Evolutionary conservation across 352 stramenopile species (phyloP).

Genomic region (Thraustochytrium sp.): DNA sequence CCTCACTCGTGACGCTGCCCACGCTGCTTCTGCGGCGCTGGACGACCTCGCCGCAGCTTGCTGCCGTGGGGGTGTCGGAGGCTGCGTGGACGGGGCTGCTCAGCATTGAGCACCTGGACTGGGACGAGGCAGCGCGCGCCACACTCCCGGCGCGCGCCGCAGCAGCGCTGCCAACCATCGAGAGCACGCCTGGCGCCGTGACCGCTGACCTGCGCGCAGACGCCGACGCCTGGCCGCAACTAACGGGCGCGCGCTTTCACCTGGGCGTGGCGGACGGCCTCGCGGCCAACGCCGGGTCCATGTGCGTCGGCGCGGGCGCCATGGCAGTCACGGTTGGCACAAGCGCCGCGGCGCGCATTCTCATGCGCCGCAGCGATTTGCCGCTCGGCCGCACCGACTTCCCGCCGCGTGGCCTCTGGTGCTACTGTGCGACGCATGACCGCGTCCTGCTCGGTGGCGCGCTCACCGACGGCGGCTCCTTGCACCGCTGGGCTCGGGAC

Average conservation of each 20-base stretch:
- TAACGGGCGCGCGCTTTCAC: conserved; percentile 66
- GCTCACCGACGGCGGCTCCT: conserved; percentile 91
- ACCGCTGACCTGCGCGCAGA: conserved; percentile 2
- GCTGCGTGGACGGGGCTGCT: conserved; percentile 88
- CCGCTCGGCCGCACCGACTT: conserved; percentile 58
- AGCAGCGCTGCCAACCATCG: conserved; percentile 63
- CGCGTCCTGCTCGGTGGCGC: conserved; percentile 82
- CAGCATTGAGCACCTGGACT: conserved; percentile 73
- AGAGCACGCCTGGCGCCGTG: conserved; percentile 5
- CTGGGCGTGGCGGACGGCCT: conserved; percentile 83
- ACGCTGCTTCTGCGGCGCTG: conserved; percentile 77
- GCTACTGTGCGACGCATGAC: conserved; percentile 77
- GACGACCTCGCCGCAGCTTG: conserved; percentile 52
- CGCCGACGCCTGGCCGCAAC: conserved; percentile 66
- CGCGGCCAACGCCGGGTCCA: conserved; percentile 87
- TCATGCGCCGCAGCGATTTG: conserved; percentile 60
- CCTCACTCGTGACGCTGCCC: conserved; percentile 79
- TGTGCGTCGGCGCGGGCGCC: conserved; percentile 70
- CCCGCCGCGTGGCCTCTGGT: conserved; percentile 78
- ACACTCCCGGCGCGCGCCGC: conserved; percentile 63
- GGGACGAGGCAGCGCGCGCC: conserved; percentile 69
- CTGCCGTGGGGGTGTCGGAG: conserved; percentile 85
- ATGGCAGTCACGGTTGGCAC: conserved; percentile 89
- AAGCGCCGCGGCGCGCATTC: conserved; percentile 81
- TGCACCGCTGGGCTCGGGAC: conserved; percentile 79